These are phyloP conservation scores for Mycosarcoma mackinlayi DNA, from an alignment of 1,284 basidiomycete genomes.

Conservation along the genomic window DNA sequence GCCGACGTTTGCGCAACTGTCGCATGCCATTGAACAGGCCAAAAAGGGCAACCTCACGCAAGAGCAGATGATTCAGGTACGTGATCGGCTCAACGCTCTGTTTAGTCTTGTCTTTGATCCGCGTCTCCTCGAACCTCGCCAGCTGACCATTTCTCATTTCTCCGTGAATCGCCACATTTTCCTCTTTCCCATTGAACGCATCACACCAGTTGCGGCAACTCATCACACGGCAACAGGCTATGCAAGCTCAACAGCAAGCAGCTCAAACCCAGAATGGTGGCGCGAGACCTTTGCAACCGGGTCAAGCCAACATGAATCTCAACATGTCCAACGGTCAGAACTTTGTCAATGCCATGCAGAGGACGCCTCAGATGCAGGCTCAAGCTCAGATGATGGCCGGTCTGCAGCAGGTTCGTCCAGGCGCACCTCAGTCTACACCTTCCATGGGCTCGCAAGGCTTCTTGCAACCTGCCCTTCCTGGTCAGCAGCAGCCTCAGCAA, in stretches of 20 bases:
- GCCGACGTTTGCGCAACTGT: constrained; percentile 46
- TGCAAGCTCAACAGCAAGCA: constrained; percentile 55
- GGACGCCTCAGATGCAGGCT: constrained; percentile 52
- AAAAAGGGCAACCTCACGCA: constrained; percentile 52
- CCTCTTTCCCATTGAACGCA: not conserved
- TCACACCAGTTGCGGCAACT: constrained; percentile 38
- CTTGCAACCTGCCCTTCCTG: constrained; percentile 25
- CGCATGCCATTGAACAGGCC: constrained; percentile 49
- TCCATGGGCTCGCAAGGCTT: constrained; percentile 34
- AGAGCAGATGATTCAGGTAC: constrained; percentile 50
- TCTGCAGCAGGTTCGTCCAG: constrained; percentile 42
- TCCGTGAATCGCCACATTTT: no score
- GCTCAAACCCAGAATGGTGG: constrained; percentile 43
- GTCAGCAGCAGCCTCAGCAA: constrained; percentile 24
- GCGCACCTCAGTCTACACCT: constrained; percentile 31
- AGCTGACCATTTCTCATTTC: constrained; percentile 3
- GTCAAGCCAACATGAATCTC: constrained; percentile 40
- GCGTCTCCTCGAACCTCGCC: not conserved
- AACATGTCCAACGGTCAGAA: constrained; percentile 32
- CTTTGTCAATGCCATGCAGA: constrained; percentile 48
- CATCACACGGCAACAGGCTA: constrained; percentile 48
- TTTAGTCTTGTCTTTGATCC: no score
- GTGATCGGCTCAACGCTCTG: no score
- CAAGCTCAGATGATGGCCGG: constrained; percentile 56
- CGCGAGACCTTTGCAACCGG: constrained; percentile 44